Conservation (phyloP, 2,329 filamentous ascomycete species). For the Bretziella fagacearum region DNA sequence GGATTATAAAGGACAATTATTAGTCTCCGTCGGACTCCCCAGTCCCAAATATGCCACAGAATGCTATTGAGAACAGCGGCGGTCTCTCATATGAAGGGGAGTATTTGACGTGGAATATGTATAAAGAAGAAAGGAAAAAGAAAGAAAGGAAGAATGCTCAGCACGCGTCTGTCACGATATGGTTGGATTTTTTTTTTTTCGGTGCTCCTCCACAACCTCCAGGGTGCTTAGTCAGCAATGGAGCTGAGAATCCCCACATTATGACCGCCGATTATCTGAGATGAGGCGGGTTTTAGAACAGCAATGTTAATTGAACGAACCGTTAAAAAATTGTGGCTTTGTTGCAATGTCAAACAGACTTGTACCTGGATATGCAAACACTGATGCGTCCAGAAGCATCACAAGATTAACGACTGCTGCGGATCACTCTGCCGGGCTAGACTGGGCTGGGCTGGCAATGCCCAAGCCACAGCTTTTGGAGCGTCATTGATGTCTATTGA, state of each 20-base stretch:
- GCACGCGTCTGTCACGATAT: constrained; percentile 1
- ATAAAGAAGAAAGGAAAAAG: constrained; percentile 28
- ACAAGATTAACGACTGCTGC: background rate
- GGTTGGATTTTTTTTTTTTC: background rate
- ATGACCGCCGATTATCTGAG: background rate
- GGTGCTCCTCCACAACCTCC: too few species aligned
- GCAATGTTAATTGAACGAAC: background rate
- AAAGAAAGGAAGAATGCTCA: constrained; percentile 15
- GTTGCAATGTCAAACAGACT: background rate
- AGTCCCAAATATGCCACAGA: constrained; percentile 13
- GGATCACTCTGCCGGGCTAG: background rate
- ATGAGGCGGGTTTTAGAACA: background rate
- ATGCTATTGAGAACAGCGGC: constrained; percentile 18
- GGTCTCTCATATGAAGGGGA: constrained; percentile 12
- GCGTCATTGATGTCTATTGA: background rate
- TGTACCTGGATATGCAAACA: background rate
- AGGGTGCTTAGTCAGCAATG: constrained; percentile 8
- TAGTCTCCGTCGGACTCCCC: constrained; percentile 34
- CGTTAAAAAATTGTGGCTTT: background rate
- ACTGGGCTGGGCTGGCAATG: background rate
- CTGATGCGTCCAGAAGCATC: background rate
- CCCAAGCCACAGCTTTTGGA: background rate
- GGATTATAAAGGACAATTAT: constrained; percentile 43
- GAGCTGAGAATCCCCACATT: background rate
- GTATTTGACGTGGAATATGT: constrained; percentile 31